Conservation (phyloP, 169 alveolate genomes). For the Fabrea salina region DNA sequence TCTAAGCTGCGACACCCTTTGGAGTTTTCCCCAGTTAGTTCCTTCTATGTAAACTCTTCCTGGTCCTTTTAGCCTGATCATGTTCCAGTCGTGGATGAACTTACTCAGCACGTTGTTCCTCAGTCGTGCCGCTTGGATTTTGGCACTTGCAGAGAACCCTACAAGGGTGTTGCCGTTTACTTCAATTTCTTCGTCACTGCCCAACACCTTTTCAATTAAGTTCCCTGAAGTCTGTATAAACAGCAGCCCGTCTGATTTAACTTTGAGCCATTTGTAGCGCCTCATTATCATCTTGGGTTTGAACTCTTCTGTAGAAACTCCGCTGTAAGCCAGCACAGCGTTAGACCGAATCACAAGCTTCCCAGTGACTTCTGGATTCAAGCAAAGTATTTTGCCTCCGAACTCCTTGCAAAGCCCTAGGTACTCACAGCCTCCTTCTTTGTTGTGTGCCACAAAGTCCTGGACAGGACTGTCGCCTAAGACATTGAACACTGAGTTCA, state of each 20-base stretch:
- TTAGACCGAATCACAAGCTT: neutral
- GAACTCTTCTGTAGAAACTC: neutral
- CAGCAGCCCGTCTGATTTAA: neutral
- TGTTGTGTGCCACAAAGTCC: neutral
- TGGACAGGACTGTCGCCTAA: neutral
- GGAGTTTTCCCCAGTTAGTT: too few species aligned
- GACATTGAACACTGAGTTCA: neutral
- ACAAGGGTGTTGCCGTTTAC: neutral
- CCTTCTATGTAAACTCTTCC: slow-evolving; percentile 1
- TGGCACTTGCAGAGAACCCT: neutral
- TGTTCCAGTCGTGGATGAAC: neutral
- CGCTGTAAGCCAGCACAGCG: neutral
- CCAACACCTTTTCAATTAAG: neutral
- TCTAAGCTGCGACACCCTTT: too few species aligned
- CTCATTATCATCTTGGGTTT: neutral
- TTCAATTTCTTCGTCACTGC: neutral
- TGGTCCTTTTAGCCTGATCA: neutral
- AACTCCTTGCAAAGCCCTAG: neutral
- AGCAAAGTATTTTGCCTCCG: neutral
- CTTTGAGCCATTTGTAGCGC: neutral
- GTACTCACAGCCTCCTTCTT: neutral
- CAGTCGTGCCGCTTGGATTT: neutral
- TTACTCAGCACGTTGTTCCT: neutral
- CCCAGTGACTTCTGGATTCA: neutral
- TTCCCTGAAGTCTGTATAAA: slow-evolving; percentile 10